Percentiles rank a stretch among this genome's conserved stretches.
phyloP scores from a whole-genome alignment of 176 grass and related monocot genomes.

The Pharus latifolius region DNA sequence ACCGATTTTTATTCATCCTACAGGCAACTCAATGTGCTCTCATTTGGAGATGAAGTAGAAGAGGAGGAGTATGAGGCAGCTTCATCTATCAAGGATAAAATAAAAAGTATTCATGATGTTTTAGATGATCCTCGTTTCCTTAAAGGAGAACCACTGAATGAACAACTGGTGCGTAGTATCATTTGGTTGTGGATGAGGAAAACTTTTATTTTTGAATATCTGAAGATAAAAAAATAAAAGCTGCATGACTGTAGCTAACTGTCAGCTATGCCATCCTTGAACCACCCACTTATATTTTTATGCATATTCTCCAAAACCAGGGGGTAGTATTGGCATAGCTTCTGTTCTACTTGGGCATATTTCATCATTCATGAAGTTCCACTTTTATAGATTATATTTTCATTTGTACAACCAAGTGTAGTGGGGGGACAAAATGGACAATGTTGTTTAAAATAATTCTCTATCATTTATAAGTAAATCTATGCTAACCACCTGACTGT shows the following conservation, averaged over 20 bases:
- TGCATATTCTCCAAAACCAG: background rate
- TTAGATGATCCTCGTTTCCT: slow-evolving; percentile 83
- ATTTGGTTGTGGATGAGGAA: background rate
- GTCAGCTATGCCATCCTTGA: background rate
- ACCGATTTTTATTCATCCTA: slow-evolving; percentile 11
- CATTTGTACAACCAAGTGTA: background rate
- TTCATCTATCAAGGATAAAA: slow-evolving; percentile 61
- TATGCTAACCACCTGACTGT: background rate
- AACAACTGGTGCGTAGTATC: slow-evolving; percentile 32
- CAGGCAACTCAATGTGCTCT: slow-evolving; percentile 89
- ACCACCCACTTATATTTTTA: background rate
- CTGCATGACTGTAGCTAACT: background rate
- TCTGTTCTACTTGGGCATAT: background rate
- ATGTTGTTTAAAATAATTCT: background rate
- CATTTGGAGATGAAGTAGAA: slow-evolving; percentile 94
- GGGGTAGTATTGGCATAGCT: background rate
- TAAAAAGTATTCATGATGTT: slow-evolving; percentile 97
- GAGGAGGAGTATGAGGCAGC: slow-evolving; percentile 76
- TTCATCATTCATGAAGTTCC: background rate
- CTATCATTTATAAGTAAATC: background rate
- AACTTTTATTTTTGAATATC: background rate
- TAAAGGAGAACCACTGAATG: slow-evolving; percentile 44
- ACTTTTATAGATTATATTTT: background rate
- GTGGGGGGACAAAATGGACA: background rate
- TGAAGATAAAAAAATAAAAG: background rate